Evolutionary conservation across 108 stramenopile genomes (phyloP).

Genomic region (Cylindrotheca closterium): DNA sequence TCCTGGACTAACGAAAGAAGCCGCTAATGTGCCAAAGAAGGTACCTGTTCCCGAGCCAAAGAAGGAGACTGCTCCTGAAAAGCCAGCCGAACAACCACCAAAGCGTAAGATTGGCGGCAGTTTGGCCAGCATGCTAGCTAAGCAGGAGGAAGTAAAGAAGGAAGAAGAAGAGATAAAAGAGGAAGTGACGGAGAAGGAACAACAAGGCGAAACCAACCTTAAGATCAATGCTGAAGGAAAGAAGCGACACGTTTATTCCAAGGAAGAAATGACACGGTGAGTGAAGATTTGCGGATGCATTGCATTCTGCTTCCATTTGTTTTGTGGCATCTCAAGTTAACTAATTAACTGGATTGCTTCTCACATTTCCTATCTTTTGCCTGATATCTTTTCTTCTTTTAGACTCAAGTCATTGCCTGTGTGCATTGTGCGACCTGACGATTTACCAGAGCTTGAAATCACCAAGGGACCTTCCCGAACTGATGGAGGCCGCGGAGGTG

Average conservation of each 20-base stretch:
- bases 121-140: no score
- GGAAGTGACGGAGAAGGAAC: constrained; percentile 8
- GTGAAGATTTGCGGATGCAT: not conserved
- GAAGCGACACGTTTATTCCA: constrained; percentile 38
- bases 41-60: constrained; percentile 1
- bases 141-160: constrained; percentile 1
- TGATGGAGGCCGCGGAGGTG: constrained; percentile 21
- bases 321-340: not conserved
- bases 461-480: constrained; percentile 22
- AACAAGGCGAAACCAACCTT: not conserved
- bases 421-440: constrained; percentile 39
- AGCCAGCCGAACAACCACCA: no score
- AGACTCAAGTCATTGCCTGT: constrained; percentile 33
- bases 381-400: not conserved
- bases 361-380: not conserved
- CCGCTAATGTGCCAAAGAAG: constrained; percentile 3
- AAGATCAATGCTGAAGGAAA: constrained; percentile 3
- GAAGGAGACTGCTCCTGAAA: not conserved
- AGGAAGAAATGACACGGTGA: constrained; percentile 37
- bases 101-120: no score
- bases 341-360: not conserved
- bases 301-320: not conserved
- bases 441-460: constrained; percentile 41
- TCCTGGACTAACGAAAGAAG: constrained; percentile 14
- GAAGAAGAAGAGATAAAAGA: not conserved